These are phyloP conservation scores for Xylona heveae DNA, from an alignment of 495 filamentous ascomycete genomes.

Conservation along the genomic window DNA sequence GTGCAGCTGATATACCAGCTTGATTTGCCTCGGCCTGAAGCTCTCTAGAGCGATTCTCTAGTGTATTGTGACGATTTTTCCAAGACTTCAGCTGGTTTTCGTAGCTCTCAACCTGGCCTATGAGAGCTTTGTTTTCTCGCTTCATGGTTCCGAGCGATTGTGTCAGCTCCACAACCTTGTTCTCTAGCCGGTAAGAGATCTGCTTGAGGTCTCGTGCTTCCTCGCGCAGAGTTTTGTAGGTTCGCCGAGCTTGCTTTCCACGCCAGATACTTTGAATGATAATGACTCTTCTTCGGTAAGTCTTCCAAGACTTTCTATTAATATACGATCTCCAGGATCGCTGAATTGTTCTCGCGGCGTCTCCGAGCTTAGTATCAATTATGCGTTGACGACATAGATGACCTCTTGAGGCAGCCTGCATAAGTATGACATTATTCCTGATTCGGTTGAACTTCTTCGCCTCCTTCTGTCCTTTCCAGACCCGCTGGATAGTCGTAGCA, in stretches of 20 bases:
- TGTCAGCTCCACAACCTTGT: constrained; percentile 96
- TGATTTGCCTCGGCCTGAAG: constrained; percentile 93
- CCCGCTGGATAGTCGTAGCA: constrained; percentile 81
- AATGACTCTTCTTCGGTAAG: constrained; percentile 71
- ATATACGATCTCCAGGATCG: constrained; percentile 66
- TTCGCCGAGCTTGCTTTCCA: constrained; percentile 56
- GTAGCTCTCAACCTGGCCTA: constrained; percentile 85
- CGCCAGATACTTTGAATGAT: constrained; percentile 90
- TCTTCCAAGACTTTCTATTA: constrained; percentile 62
- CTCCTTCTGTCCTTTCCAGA: constrained; percentile 83
- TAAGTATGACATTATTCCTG: constrained; percentile 60
- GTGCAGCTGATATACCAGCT: constrained; percentile 82
- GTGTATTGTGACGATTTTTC: constrained; percentile 74
- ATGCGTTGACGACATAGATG: constrained; percentile 74
- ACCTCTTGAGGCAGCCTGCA: constrained; percentile 78
- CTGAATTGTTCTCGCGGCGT: constrained; percentile 81
- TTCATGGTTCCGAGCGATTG: constrained; percentile 84
- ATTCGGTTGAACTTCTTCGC: constrained; percentile 54
- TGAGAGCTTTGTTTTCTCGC: constrained; percentile 72
- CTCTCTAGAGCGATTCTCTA: constrained; percentile 79
- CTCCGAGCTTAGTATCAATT: constrained; percentile 80
- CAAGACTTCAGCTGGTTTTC: constrained; percentile 88
- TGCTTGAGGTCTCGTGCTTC: constrained; percentile 96
- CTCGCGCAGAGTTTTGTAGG: constrained; percentile 77
- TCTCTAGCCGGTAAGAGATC: constrained; percentile 97